phyloP scores from a whole-genome alignment of 2,329 filamentous ascomycete species.

The Aaosphaeria pasadenensis region DNA sequence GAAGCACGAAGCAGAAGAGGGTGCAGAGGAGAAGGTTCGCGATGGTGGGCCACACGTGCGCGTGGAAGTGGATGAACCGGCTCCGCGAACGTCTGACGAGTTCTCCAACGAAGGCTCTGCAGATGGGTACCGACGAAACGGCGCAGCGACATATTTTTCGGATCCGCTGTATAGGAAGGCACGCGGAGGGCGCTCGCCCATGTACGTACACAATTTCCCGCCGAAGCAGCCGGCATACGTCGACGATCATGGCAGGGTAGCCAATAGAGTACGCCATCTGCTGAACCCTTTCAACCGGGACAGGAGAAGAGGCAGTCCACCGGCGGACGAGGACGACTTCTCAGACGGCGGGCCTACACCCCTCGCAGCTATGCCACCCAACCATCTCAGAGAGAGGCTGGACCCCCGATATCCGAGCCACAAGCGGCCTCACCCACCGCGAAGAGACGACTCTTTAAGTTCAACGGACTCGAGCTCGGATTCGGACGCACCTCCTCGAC shows the following conservation, averaged over 20 bases:
- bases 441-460: conserved; percentile 33
- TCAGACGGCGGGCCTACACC: conserved; percentile 20
- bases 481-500: conserved; percentile 21
- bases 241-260: conserved; percentile 26
- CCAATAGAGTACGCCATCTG: conserved; percentile 32
- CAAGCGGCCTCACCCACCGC: conserved; percentile 29
- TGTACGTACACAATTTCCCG: conserved; percentile 40
- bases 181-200: conserved; percentile 36
- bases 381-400: conserved; percentile 1
- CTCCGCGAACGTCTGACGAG: conserved; percentile 29
- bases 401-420: conserved; percentile 17
- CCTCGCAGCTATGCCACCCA: conserved; percentile 18
- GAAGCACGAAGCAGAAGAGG: conserved; percentile 56
- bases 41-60: conserved; percentile 11
- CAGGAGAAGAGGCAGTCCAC: conserved; percentile 22
- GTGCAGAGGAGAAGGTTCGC: conserved; percentile 36
- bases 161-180: conserved; percentile 49
- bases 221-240: conserved; percentile 27
- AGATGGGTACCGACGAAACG: conserved; percentile 36
- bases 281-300: conserved; percentile 27
- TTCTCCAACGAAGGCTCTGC: conserved; percentile 36
- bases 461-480: conserved; percentile 31
- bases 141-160: conserved; percentile 48
- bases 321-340: conserved; percentile 26
- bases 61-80: conserved; percentile 17